Evolutionary conservation across 192 early-diverging fungal genomes (phyloP).

Genomic region (Coemansia sp.): DNA sequence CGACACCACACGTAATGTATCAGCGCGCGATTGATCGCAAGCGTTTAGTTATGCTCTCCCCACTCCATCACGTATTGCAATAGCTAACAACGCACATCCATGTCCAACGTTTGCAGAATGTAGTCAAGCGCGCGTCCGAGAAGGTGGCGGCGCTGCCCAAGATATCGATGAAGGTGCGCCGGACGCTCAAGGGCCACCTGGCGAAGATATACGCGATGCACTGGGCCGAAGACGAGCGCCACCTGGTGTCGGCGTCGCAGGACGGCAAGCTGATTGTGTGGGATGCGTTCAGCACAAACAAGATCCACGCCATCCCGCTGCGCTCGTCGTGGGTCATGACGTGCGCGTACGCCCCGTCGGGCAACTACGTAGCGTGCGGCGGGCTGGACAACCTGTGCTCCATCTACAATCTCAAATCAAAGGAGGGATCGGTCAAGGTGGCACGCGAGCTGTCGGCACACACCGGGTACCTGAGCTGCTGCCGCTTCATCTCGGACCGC

Average conservation of each 20-base stretch:
- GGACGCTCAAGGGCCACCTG: conserved; percentile 96
- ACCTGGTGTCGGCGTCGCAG: conserved; percentile 97
- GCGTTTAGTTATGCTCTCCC: not conserved
- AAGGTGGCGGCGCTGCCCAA: conserved; percentile 86
- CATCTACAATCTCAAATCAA: conserved; percentile 95
- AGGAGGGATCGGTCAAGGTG: conserved; percentile 91
- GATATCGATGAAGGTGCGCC: conserved; percentile 91
- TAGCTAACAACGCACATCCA: no score
- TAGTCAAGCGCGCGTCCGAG: conserved; percentile 84
- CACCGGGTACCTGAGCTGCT: conserved; percentile 97
- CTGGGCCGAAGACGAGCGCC: conserved; percentile 96
- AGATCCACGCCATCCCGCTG: conserved; percentile 97
- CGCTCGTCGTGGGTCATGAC: conserved; percentile 99
- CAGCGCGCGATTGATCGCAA: not conserved
- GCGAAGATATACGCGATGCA: conserved; percentile 99
- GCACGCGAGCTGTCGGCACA: conserved; percentile 95
- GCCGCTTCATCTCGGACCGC: conserved; percentile 93
- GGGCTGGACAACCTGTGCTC: conserved; percentile 99
- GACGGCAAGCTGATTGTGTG: conserved; percentile 99
- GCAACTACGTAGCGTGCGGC: conserved; percentile 98
- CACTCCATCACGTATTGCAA: no score
- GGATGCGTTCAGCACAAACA: conserved; percentile 99
- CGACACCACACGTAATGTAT: conserved; percentile 88
- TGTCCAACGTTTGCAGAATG: not conserved
- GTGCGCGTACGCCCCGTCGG: conserved; percentile 97